These are phyloP conservation scores for Zopfia rhizophila DNA, from an alignment of 2,329 filamentous ascomycete species.

Conservation along the genomic window DNA sequence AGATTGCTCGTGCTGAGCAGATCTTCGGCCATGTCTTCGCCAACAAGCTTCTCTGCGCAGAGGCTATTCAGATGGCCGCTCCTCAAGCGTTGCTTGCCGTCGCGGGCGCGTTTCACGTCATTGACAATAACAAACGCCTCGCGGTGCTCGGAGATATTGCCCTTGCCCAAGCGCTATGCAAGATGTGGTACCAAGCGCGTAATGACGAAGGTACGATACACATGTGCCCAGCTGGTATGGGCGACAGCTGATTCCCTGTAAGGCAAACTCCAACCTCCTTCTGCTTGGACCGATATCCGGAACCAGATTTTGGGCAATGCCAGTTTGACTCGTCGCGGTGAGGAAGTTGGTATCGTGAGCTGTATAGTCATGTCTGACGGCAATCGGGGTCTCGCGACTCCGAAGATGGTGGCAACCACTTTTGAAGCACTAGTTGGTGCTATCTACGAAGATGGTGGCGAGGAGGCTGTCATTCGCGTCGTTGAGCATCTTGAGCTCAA, in stretches of 20 bases:
- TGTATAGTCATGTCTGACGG: too few relatives aligned
- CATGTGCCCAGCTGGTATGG: too few relatives aligned
- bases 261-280: not conserved
- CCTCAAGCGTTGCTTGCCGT: not conserved
- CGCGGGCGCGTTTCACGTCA: not conserved
- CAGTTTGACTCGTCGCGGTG: constrained; percentile 1
- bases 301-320: constrained; percentile 9
- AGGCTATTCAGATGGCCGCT: constrained; percentile 26
- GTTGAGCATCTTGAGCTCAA: constrained; percentile 10
- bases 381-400: not conserved
- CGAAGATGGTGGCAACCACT: constrained; percentile 10
- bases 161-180: constrained; percentile 16
- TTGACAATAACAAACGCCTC: constrained; percentile 23
- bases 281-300: constrained; percentile 15
- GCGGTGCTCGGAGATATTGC: constrained; percentile 22
- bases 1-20: constrained; percentile 16
- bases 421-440: constrained; percentile 15
- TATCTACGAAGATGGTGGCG: constrained; percentile 10
- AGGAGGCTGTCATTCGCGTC: constrained; percentile 1
- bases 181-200: constrained; percentile 22
- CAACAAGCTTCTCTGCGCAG: constrained; percentile 19
- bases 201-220: constrained; percentile 11
- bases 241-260: too few relatives aligned
- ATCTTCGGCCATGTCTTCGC: constrained; percentile 19
- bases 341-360: not conserved